phyloP scores from a whole-genome alignment of 164 flowering plant genomes.

The Liquidambar formosana region DNA sequence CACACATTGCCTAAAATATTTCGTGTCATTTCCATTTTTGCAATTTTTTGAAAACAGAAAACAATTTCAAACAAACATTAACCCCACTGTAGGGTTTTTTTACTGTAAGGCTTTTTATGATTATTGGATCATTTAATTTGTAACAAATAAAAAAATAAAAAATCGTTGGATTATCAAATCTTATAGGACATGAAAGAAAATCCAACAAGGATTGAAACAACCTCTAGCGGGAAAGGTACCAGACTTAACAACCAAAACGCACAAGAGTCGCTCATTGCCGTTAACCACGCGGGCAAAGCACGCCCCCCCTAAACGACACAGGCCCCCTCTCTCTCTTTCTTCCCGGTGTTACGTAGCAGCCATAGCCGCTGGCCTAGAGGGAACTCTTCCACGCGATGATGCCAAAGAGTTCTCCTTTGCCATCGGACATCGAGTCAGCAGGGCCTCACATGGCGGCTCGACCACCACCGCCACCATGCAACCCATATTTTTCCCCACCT shows the following conservation, averaged over 20 bases:
- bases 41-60: too few relatives aligned
- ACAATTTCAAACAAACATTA: too few relatives aligned
- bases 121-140: too few relatives aligned
- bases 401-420: constrained; percentile 21
- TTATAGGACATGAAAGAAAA: too few relatives aligned
- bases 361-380: background rate
- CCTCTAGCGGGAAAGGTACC: constrained; percentile 7
- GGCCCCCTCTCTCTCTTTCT: background rate
- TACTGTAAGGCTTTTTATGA: too few relatives aligned
- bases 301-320: background rate
- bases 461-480: constrained; percentile 18
- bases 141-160: too few relatives aligned
- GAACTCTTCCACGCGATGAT: constrained; percentile 14
- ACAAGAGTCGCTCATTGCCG: constrained; percentile 11
- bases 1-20: too few relatives aligned
- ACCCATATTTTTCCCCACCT: constrained; percentile 5
- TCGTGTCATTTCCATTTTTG: too few relatives aligned
- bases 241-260: constrained; percentile 9
- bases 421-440: constrained; percentile 14
- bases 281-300: background rate
- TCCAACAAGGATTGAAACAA: too few relatives aligned
- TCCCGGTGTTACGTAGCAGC: background rate
- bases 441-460: background rate
- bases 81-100: too few relatives aligned
- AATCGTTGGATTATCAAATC: too few relatives aligned